phyloP scores from a whole-genome alignment of 1,139 yeast genomes.

The Meyerozyma smithsonii region DNA sequence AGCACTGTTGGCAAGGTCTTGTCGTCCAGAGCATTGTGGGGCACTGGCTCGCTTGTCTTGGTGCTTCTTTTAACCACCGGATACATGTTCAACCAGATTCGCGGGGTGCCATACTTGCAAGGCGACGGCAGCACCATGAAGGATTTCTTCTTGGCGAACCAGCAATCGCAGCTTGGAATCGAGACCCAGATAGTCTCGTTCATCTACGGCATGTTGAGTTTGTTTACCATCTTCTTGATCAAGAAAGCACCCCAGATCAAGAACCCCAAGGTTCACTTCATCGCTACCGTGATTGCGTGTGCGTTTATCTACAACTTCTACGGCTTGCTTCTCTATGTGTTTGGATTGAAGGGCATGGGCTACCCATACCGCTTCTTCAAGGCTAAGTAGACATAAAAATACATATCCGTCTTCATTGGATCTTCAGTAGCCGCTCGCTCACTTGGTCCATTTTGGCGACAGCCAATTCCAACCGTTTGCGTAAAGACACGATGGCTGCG shows the following conservation, averaged over 20 bases:
- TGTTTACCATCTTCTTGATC: slow-evolving; percentile 44
- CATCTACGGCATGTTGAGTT: slow-evolving; percentile 54
- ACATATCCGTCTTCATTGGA: neutral
- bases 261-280: slow-evolving; percentile 36
- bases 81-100: slow-evolving; percentile 87
- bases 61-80: slow-evolving; percentile 79
- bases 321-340: slow-evolving; percentile 51
- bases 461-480: slow-evolving; percentile 28
- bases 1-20: slow-evolving; percentile 30
- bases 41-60: slow-evolving; percentile 51
- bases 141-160: slow-evolving; percentile 61
- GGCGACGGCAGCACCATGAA: slow-evolving; percentile 51
- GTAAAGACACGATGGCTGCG: slow-evolving; percentile 7
- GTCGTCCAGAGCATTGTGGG: slow-evolving; percentile 51
- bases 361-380: slow-evolving; percentile 49
- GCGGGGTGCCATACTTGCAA: slow-evolving; percentile 68
- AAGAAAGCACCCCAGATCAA: slow-evolving; percentile 44
- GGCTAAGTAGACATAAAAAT: neutral
- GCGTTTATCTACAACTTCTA: slow-evolving; percentile 44
- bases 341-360: slow-evolving; percentile 53
- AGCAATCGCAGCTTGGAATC: slow-evolving; percentile 71
- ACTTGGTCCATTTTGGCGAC: slow-evolving; percentile 3
- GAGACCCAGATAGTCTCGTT: slow-evolving; percentile 76
- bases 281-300: slow-evolving; percentile 39
- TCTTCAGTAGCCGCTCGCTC: neutral